Base-by-base conservation (phyloP, 2,329 filamentous ascomycete species). In the Emergomyces orientalis region DNA sequence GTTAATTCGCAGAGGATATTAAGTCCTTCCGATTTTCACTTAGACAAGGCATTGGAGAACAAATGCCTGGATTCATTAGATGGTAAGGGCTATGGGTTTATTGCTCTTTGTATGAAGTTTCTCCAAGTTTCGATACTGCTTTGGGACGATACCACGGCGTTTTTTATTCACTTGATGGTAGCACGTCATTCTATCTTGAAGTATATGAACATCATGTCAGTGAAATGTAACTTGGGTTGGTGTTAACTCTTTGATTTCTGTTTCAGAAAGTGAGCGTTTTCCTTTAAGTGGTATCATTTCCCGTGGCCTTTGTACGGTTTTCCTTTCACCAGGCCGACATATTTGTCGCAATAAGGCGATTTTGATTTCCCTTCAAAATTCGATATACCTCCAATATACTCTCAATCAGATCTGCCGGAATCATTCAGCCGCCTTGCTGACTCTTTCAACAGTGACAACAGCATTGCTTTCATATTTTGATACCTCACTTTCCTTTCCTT, bases 1-100 rank as follows among this genome's bases (percentile, higher is more conserved):
- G 63, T 54, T 66, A 62, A 56, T 61, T 22, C 17, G n/a, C 22
- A 13, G 37, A 34, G 34, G 30, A 57, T 19, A 19, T 22, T n/a
- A 37, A 43, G 27, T 25, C 17, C 27, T 34, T 25, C 13, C 13
- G 22, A 22, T 51, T 22, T 51, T 51, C 17, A 7, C 9, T 37
- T 32, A 19, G 5, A 27, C 6, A 25, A n/a, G 22, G 19, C 11
- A 57, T 59, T n/a, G 41, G 25, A 34, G 17, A 8, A n/a, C 17
- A 41, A 47, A 9, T 22, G n/a, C n/a, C 19, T 30, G 30, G 27
- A 7, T 34, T 47, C 19, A 32, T 27, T 43, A 19, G 34, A 57
- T 55, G 22, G 55, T 45, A 45, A 30, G 22, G 22, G 27, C 27
- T 58, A 30, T 19, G 27, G 5, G 19, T 17, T 19, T 59, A 34